Evolutionary conservation across 164 flowering plant species (phyloP), one percentile per base, ranked within the genome.

Genomic region (Malania oleifera): DNA sequence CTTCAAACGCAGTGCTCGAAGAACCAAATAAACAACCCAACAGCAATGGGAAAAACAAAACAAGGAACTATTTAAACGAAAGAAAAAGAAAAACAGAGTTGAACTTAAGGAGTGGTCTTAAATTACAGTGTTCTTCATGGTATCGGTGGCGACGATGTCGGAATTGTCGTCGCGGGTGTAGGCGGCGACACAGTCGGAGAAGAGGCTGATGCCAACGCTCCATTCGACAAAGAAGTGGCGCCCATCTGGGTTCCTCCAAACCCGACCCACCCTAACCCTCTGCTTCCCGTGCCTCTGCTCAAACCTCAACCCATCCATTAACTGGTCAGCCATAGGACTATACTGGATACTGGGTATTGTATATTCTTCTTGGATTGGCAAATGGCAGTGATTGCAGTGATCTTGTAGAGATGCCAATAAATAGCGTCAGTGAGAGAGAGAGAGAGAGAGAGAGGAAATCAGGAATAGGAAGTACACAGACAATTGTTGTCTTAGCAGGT

Each of bases 231-330:
- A 64, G 53, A 29, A 68, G 29, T 91, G 81, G 26, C 54, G 61
- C 19, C 95, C 96, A 20, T 67, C 77, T 25, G 40, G 24, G 43
- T 50, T 63, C 59, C 77, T 74, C 99, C 99, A 95, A 5, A 85
- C 93, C 66, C 96, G 75, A 2, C 75, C 87, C 3, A 95, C 96
- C 67, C 99, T 84, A 23, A 95, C 98, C 52, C 91, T 70, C 12
- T 69, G 49, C 66, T 95, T 91, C 5, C 99, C 99, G 27, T 95
- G 99, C 63, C 76, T 80, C 80, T 91, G 96, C 78, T 91, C 96
- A 47, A 95, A 72, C 29, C 55, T 72, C 39, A 80, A 51, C 18
- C 19, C 38, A 0, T 80, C 89, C 0, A 75, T 79, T 10, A 62
- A 35, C 49, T 69, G 67, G 12, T 48, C 60, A 41, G 75, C 75